Evolutionary conservation across 2,329 filamentous ascomycete species (phyloP).

Genomic region (Ascochyta pisi): DNA sequence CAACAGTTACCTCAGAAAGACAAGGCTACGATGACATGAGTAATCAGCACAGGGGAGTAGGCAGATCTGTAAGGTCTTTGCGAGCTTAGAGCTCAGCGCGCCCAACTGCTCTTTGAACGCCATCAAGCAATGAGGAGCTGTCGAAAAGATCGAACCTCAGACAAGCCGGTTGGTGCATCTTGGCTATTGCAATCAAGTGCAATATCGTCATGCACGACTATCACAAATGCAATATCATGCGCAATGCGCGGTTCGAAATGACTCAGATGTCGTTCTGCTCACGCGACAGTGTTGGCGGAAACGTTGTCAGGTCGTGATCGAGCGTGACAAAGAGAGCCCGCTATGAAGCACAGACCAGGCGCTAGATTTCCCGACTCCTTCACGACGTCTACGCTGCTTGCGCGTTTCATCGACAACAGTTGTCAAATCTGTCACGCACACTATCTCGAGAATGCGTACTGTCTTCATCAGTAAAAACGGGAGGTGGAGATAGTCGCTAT

Average conservation of each 20-base stretch:
- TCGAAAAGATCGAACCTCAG: not conserved
- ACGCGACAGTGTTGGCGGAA: not conserved
- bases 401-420: not conserved
- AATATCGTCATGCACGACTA: not conserved
- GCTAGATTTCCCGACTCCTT: not conserved
- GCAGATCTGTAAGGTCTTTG: not conserved
- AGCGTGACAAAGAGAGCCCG: slow-evolving; percentile 1
- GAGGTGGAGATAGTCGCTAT: not conserved
- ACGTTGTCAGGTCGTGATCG: slow-evolving; percentile 1
- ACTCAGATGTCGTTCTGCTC: not conserved
- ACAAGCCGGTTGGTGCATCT: not conserved
- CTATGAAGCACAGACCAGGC: slow-evolving; percentile 7
- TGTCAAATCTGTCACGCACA: not conserved
- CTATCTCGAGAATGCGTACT: not conserved
- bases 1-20: not conserved
- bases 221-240: not conserved
- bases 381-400: not conserved
- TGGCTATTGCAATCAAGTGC: not conserved
- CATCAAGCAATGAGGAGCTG: not conserved
- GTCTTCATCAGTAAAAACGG: not conserved
- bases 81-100: not conserved
- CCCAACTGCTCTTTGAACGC: not conserved
- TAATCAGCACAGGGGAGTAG: not conserved
- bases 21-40: not conserved
- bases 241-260: not conserved